Base-by-base conservation (phyloP, 768 basidiomycete genomes). In the Mycena galopus region DNA sequence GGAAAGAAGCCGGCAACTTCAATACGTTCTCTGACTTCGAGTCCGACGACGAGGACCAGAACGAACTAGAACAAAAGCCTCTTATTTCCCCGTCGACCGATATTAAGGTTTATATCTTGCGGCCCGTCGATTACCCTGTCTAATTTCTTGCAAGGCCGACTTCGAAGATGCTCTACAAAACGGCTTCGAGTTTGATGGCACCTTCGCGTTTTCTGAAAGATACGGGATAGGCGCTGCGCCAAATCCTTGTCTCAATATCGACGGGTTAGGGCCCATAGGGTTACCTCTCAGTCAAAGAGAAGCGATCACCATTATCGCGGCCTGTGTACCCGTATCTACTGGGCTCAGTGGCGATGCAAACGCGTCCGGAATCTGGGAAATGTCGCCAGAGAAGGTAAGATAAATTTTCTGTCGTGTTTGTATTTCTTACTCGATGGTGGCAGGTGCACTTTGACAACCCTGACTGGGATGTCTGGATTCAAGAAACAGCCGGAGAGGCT, bases 281-380 rank as follows among this genome's bases (percentile, higher is more conserved):
- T 77, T 86, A 12, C 86, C 86, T 6, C 75, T 87, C 5, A 81
- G 73, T 51, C 63, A 69, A 23, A 68, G 79, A 14, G 84, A 84
- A 21, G 85, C 83, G 0, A 75, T 77, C 23, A 64, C 63, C 8
- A 77, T 86, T 25, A 82, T 81, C 27, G 57, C 73, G 1, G 53
- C 58, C 11, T 62, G 77, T 11, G 47, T 57, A 10, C 82, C 69
- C n/a, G n/a, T n/a, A n/a, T n/a, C n/a, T n/a, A n/a, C n/a, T n/a
- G n/a, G n/a, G n/a, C n/a, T n/a, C 42, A 29, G 9, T 29, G 23
- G 47, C 25, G 62, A 44, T 23, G 19, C 37, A n/a, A 44, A 37
- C 23, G 14, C 71, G 8, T 56, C 71, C 2, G 75, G 72, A 19
- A 65, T 65, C 0, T 75, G 75, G 72, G 62, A 69, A 61, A 51